phyloP scores from a whole-genome alignment of 1,139 yeast species.

The Saccharomycopsis phalli region DNA sequence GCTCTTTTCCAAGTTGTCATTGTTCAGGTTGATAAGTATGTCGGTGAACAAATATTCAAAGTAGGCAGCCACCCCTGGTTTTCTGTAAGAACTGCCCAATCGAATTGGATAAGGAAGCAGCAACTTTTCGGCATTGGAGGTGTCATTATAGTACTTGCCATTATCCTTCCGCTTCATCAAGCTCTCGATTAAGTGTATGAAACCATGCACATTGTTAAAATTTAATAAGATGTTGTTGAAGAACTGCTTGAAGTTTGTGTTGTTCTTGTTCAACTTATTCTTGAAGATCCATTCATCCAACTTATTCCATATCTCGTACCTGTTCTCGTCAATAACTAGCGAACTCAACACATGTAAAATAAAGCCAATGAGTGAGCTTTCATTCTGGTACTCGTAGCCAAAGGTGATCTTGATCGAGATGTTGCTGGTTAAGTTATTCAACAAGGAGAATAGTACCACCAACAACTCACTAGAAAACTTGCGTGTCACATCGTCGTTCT shows the following conservation, averaged over 20 bases:
- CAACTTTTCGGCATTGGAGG: constrained; percentile 31
- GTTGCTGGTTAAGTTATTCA: constrained; percentile 25
- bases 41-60: constrained; percentile 62
- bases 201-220: constrained; percentile 53
- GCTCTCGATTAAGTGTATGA: constrained; percentile 42
- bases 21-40: constrained; percentile 44
- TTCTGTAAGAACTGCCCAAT: constrained; percentile 55
- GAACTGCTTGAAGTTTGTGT: constrained; percentile 14
- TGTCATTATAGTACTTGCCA: constrained; percentile 17
- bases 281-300: constrained; percentile 70
- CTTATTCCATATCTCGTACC: constrained; percentile 55
- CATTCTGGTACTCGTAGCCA: constrained; percentile 9
- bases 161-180: constrained; percentile 27
- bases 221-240: constrained; percentile 22
- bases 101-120: constrained; percentile 52
- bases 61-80: constrained; percentile 72
- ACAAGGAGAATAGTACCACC: constrained; percentile 37
- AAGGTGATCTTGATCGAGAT: constrained; percentile 16
- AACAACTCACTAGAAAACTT: constrained; percentile 28
- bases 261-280: constrained; percentile 16
- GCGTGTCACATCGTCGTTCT: constrained; percentile 33
- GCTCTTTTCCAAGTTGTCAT: constrained; percentile 29
- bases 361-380: constrained; percentile 37
- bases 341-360: constrained; percentile 45
- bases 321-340: constrained; percentile 34